Evolutionary conservation across 2,329 filamentous ascomycete species (phyloP).

Genomic region (Diaporthe sp.): DNA sequence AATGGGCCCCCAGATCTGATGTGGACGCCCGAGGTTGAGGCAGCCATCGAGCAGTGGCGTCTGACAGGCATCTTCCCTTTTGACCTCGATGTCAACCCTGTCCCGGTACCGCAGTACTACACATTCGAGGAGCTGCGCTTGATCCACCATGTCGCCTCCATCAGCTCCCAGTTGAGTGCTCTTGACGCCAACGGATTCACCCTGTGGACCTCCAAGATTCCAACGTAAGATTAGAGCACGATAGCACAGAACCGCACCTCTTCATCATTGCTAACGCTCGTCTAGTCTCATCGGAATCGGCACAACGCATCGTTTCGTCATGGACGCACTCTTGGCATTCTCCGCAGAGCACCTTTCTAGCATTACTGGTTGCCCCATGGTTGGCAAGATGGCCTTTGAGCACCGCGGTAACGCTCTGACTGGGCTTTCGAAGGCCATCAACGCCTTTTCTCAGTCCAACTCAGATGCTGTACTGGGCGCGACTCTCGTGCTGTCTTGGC

Average conservation of each 20-base stretch:
- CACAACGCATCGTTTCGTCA: constrained; percentile 86
- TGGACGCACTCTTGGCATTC: constrained; percentile 92
- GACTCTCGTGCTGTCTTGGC: constrained; percentile 94
- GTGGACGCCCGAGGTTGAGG: constrained; percentile 89
- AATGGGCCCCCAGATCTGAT: constrained; percentile 78
- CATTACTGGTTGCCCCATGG: constrained; percentile 86
- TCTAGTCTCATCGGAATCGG: constrained; percentile 85
- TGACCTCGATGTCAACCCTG: constrained; percentile 81
- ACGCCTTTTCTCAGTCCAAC: constrained; percentile 85
- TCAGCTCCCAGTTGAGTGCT: constrained; percentile 85
- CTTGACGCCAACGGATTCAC: constrained; percentile 87
- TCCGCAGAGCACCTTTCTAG: constrained; percentile 96
- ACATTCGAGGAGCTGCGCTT: constrained; percentile 85
- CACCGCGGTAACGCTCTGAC: constrained; percentile 89
- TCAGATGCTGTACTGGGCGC: constrained; percentile 93
- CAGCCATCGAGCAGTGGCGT: constrained; percentile 85
- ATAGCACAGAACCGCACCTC: constrained; percentile 37
- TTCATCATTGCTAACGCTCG: constrained; percentile 41
- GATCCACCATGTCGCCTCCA: constrained; percentile 89
- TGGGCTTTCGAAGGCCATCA: constrained; percentile 89
- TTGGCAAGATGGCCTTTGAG: constrained; percentile 89
- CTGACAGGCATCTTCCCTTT: constrained; percentile 89
- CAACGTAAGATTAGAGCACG: constrained; percentile 74
- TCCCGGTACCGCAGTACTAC: constrained; percentile 79
- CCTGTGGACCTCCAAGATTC: constrained; percentile 93